These are phyloP conservation scores for Colletotrichum karsti DNA, from an alignment of 2,329 filamentous ascomycete species.

Conservation along the genomic window DNA sequence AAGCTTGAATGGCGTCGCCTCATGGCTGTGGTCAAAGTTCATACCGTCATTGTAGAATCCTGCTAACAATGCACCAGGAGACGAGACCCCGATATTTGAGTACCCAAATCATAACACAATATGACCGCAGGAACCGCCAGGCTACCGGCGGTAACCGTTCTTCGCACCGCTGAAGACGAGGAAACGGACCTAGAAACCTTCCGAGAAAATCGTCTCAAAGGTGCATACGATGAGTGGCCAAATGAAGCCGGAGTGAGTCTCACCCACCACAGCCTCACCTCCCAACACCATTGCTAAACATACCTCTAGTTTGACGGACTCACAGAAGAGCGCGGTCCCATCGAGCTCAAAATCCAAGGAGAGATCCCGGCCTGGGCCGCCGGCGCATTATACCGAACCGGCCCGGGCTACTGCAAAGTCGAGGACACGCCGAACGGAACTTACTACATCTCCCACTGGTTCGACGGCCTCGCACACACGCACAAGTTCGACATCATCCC, in stretches of 20 bases:
- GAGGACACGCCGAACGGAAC: conserved; percentile 66
- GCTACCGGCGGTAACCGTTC: conserved; percentile 7
- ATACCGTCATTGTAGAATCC: too few relatives aligned
- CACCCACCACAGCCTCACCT: not conserved
- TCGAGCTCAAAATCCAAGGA: conserved; percentile 71
- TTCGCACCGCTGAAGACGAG: conserved; percentile 23
- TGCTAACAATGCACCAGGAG: too few relatives aligned
- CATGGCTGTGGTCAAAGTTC: too few relatives aligned
- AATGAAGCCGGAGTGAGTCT: conserved; percentile 55
- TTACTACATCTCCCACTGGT: conserved; percentile 78
- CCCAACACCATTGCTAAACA: not conserved
- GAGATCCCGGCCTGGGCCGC: conserved; percentile 75
- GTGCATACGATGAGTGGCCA: conserved; percentile 53
- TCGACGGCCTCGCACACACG: conserved; percentile 77
- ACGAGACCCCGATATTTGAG: too few relatives aligned
- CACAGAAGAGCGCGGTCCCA: conserved; percentile 70
- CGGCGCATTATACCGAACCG: conserved; percentile 78
- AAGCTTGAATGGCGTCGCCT: too few relatives aligned
- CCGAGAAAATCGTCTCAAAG: conserved; percentile 28
- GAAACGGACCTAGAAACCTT: conserved; percentile 18
- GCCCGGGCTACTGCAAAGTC: conserved; percentile 72
- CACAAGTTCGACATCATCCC: conserved; percentile 77
- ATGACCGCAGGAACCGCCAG: not conserved
- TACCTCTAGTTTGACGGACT: conserved; percentile 69
- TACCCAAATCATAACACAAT: not conserved